A percentile compares a stretch with the other conserved stretches of the same genome.
Evolutionary conservation across 2,329 filamentous ascomycete species (phyloP).

Genomic region (Cercospora sp.): DNA sequence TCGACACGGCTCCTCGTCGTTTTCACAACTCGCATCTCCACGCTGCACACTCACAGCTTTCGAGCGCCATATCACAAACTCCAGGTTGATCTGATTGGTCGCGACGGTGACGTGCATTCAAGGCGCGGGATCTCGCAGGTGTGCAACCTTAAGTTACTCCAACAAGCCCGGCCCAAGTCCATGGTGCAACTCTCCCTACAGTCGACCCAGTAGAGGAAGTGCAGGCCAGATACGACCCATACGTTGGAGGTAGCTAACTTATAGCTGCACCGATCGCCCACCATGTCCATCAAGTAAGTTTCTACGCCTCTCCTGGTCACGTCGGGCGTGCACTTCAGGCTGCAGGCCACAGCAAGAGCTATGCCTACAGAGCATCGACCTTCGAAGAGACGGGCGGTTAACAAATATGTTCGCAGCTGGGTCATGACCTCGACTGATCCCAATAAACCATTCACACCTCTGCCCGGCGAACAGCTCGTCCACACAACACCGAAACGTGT

Average conservation of each 20-base stretch:
- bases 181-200: not conserved
- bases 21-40: not conserved
- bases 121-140: constrained; percentile 4
- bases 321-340: not conserved
- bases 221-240: not conserved
- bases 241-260: not conserved
- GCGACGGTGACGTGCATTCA: constrained; percentile 1
- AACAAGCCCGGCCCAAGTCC: not conserved
- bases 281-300: constrained; percentile 33
- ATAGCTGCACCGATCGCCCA: constrained; percentile 11
- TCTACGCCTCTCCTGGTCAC: not conserved
- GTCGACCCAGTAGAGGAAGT: not conserved
- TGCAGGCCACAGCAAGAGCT: constrained; percentile 2
- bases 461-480: constrained; percentile 79
- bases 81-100: constrained; percentile 2
- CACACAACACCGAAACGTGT: constrained; percentile 80
- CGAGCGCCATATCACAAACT: not conserved
- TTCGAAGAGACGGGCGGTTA: constrained; percentile 6
- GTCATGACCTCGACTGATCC: constrained; percentile 79
- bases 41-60: not conserved
- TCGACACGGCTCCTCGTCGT: not conserved
- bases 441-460: constrained; percentile 66
- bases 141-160: constrained; percentile 3
- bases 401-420: constrained; percentile 61
- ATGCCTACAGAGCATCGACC: not conserved